Conservation (phyloP, 148 eudicot genomes). For the Vaccinium myrtillus region DNA sequence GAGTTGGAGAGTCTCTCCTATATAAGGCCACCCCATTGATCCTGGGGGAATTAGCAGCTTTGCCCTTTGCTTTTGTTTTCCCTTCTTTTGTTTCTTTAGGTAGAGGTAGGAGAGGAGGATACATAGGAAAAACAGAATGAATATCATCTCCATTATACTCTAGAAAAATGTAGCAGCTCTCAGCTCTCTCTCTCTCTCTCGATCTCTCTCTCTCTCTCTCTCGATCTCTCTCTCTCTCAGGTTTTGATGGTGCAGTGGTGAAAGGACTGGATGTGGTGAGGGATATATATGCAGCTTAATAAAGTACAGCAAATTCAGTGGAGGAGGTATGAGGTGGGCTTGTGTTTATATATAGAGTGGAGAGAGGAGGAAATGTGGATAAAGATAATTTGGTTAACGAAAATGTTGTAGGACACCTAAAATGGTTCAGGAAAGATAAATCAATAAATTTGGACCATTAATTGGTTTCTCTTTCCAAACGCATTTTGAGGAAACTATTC, state of each 20-base stretch:
- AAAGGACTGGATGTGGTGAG: neutral
- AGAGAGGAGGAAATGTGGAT: constrained; percentile 8
- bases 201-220: neutral
- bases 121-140: constrained; percentile 24
- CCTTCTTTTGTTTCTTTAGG: constrained; percentile 19
- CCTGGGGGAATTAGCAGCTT: constrained; percentile 74
- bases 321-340: neutral
- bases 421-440: too few species aligned
- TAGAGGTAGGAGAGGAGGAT: constrained; percentile 26
- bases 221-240: neutral
- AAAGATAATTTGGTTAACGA: neutral
- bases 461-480: too few species aligned
- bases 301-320: neutral
- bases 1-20: constrained; percentile 79
- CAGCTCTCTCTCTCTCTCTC: neutral
- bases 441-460: too few species aligned
- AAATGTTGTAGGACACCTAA: too few species aligned
- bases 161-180: neutral
- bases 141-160: neutral
- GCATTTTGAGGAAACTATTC: too few species aligned
- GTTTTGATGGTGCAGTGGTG: neutral
- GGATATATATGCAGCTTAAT: too few species aligned
- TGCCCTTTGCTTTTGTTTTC: constrained; percentile 26
- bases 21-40: constrained; percentile 79
- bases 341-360: constrained; percentile 16